Evolutionary conservation across 768 basidiomycete species (phyloP).

Genomic region (Psilocybe cubensis): DNA sequence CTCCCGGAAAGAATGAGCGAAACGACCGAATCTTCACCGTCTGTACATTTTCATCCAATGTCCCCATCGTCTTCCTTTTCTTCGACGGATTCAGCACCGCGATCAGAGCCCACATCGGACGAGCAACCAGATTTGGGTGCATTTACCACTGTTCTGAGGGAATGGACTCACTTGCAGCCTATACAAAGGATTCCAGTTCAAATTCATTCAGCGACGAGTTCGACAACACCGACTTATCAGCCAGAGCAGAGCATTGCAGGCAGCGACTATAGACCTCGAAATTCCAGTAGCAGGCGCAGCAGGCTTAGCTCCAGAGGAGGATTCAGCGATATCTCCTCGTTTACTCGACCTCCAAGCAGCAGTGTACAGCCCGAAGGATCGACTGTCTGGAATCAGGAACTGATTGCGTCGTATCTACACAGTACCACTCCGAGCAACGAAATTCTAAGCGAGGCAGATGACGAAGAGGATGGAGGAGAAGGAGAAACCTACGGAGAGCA

Average conservation of each 20-base stretch:
- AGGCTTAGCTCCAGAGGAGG: slow-evolving; percentile 13
- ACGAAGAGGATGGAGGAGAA: slow-evolving; percentile 16
- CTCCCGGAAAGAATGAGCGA: slow-evolving; percentile 26
- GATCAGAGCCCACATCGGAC: slow-evolving; percentile 59
- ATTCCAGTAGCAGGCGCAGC: slow-evolving; percentile 15
- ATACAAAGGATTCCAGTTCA: slow-evolving; percentile 39
- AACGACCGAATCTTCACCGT: slow-evolving; percentile 26
- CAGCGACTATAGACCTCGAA: slow-evolving; percentile 16
- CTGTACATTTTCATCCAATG: slow-evolving; percentile 25
- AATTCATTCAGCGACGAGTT: slow-evolving; percentile 26
- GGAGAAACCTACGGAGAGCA: slow-evolving; percentile 3
- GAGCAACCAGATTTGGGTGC: slow-evolving; percentile 77
- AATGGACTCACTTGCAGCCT: slow-evolving; percentile 59
- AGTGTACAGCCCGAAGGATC: slow-evolving; percentile 41
- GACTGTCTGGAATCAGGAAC: slow-evolving; percentile 67
- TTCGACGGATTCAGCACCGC: slow-evolving; percentile 24
- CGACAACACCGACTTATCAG: slow-evolving; percentile 28
- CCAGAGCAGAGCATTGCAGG: slow-evolving; percentile 24
- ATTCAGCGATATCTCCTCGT: slow-evolving; percentile 25
- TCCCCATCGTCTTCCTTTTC: slow-evolving; percentile 30
- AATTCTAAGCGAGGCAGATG: slow-evolving; percentile 20
- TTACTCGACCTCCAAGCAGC: slow-evolving; percentile 30
- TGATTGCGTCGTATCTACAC: slow-evolving; percentile 60
- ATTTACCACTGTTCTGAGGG: slow-evolving; percentile 72
- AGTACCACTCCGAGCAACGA: slow-evolving; percentile 27